A percentile compares a stretch with the other conserved stretches of the same genome.
Conservation (phyloP, 106 monocot species). For the Vanilla planifolia region DNA sequence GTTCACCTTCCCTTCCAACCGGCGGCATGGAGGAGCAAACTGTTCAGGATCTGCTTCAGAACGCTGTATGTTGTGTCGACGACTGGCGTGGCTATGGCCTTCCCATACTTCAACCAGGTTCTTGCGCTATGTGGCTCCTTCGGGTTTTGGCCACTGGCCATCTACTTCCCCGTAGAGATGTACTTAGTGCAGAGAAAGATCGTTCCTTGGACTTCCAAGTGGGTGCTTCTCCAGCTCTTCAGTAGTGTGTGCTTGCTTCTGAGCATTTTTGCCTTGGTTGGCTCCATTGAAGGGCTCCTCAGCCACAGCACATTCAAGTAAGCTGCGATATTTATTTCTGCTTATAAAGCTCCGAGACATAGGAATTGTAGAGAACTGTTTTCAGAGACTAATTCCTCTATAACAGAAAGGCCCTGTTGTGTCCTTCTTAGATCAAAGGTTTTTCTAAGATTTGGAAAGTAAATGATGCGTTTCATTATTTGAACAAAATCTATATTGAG, state of each 20-base stretch:
- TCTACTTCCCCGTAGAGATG: slow-evolving; percentile 92
- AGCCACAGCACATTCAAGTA: slow-evolving; percentile 40
- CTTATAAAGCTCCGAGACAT: too few relatives aligned
- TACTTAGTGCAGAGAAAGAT: slow-evolving; percentile 67
- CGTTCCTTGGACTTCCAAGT: slow-evolving; percentile 39
- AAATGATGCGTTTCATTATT: too few relatives aligned
- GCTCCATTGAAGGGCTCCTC: slow-evolving; percentile 65
- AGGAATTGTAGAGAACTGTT: too few relatives aligned
- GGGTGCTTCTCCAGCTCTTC: slow-evolving; percentile 48
- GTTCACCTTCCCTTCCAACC: slow-evolving; percentile 26
- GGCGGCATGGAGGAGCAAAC: slow-evolving; percentile 22
- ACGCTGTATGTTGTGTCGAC: slow-evolving; percentile 50
- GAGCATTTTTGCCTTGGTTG: slow-evolving; percentile 47
- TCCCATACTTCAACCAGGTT: slow-evolving; percentile 89
- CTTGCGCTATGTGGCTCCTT: slow-evolving; percentile 62
- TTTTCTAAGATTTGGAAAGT: too few relatives aligned
- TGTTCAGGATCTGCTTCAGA: slow-evolving; percentile 53
- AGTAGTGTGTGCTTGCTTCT: slow-evolving; percentile 47
- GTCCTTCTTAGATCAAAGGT: too few relatives aligned
- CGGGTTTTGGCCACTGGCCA: slow-evolving; percentile 71
- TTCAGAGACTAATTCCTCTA: too few relatives aligned
- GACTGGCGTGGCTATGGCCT: slow-evolving; percentile 53
- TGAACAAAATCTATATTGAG: too few relatives aligned
- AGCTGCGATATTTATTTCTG: too few relatives aligned
- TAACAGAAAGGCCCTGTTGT: too few relatives aligned